Base-by-base conservation (phyloP, 805 yeast species). In the Yarrowia deformans region DNA sequence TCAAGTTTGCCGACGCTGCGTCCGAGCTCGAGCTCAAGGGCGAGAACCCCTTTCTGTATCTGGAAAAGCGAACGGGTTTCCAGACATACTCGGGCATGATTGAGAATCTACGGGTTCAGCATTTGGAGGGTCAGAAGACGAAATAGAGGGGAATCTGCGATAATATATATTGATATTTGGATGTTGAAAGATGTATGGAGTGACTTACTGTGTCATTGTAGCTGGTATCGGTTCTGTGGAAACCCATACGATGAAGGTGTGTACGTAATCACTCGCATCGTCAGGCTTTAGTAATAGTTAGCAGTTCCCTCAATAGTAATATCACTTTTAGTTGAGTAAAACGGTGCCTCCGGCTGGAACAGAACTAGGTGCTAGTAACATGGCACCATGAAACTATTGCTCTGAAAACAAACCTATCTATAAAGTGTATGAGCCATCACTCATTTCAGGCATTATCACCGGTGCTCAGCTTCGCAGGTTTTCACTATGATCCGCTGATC, bases 1-100 rank as follows among this genome's bases (percentile, higher is more conserved):
- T 88, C 32, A 77, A 74, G n/a, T 80, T 82, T 79, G 80, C 78
- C 70, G 79, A 84, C 67, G 87, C 89, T 9, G 82, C 84, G 54
- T 77, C 78, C 18, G 82, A 82, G 60, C 77, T 81, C 35, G 87
- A 88, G 71, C 75, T 77, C 40, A 74, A 83, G 35, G 90, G 88
- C n/a, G 74, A 75, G 19, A 77, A 77, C 32, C 68, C 68, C 32
- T 63, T 63, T 12, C 32, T 35, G 48, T 63, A 63, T 32, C 48
- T 63, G 39, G 68, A 63, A 39, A 16, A 37, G 37, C 35, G 68
- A 16, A 1, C 56, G 8, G 68, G 68, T 1, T 63, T 63, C 32
- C 56, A 48, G 56, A 48, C 68, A 5, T 63, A 63, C 39, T 8
- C 56, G 9, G 68, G 68, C 3, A n/a, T 63, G n/a, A 23, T 63